Base-by-base conservation (phyloP, 768 basidiomycete genomes). In the Tulasnella sp. region DNA sequence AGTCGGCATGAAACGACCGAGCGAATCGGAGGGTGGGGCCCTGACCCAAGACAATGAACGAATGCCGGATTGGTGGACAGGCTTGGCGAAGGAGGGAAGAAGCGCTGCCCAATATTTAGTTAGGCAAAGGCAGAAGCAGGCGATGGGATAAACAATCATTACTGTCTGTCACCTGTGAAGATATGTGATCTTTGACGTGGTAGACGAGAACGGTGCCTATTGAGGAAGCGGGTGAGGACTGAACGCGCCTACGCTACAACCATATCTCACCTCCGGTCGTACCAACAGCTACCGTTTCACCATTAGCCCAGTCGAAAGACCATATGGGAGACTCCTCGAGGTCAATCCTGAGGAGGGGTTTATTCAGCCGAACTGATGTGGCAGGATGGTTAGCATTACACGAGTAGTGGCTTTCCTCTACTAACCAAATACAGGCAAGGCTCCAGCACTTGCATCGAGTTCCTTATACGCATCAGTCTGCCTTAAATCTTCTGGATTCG, bases 291-390 rank as follows among this genome's bases (percentile, higher is more conserved):
- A 99, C 83, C 15, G 91, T 81, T 78, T 92, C 91, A 80, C 94
- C 93, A 80, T 94, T 95, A 0, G 91, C 93, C 96, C 96, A 98
- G 81, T 98, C 95, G 75, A 98, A 86, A 20, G 89, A 88, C 88
- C 89, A 92, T 82, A 91, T 92, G n/a, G 87, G 85, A 0, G 93
- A 88, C 61, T 94, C 93, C 75, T 91, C 90, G 2, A 94, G 84
- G 80, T 93, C 90, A 1, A 98, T 88, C 13, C 90, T 88, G 7
- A 96, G 73, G 3, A 92, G 82, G 0, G 96, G 94, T 70, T 91
- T 86, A 0, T 89, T 83, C 16, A 91, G 75, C 75, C 85, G 86
- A 13, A 93, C 92, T 93, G 75, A 20, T 78, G 42, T 29, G 35
- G 44, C 16, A 51, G 20, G 42, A 61, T 61, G 16, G 42, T 32